Evolutionary conservation across 495 filamentous ascomycete species (phyloP), one percentile per base, ranked within the genome.

Genomic region (Usnea hakonensis): DNA sequence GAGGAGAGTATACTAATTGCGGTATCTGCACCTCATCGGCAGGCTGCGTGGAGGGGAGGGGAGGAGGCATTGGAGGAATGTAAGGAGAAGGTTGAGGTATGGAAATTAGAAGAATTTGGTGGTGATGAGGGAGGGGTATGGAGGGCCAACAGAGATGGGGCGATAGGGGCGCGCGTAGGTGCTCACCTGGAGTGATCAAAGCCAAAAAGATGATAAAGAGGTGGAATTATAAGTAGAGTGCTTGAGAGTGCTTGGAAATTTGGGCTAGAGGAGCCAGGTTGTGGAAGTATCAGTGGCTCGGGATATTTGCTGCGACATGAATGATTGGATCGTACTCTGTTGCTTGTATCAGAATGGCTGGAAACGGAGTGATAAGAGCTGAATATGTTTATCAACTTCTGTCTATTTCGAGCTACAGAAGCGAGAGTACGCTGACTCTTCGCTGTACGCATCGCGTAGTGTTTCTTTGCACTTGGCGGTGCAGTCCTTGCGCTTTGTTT

Each of bases 1-100:
- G 92, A 97, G 73, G 92, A 95, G 70, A 95, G 90, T 67, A 93
- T 98, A 67, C 76, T 93, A 63, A 90, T 98, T 71, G 90, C 90
- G 11, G 90, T 97, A 17, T 89, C 88, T 56, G 78, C 88, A 28
- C 84, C 89, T 48, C 94, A 98, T 79, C 81, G 94, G n/a, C 82
- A 85, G 67, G 89, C 88, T 48, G 94, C 90, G 41, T 98, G 92
- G 92, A 76, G 77, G 66, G 95, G 85, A 0, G 94, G 90, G 0
- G 93, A 97, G 78, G 90, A 93, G 76, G 87, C 90, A 43, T 75
- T 98, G 66, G 93, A 97, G 80, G 76, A 79, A 69, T 90, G 88
- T 68, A 98, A 98, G 77, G 83, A 81, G 68, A 81, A 79, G 63
- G 88, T 88, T 44, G 94, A 98, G 81, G 86, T 98, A 55, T 98